These are phyloP conservation scores for Calamus simplicifolius DNA, from an alignment of 176 grass and related monocot genomes.

Conservation along the genomic window DNA sequence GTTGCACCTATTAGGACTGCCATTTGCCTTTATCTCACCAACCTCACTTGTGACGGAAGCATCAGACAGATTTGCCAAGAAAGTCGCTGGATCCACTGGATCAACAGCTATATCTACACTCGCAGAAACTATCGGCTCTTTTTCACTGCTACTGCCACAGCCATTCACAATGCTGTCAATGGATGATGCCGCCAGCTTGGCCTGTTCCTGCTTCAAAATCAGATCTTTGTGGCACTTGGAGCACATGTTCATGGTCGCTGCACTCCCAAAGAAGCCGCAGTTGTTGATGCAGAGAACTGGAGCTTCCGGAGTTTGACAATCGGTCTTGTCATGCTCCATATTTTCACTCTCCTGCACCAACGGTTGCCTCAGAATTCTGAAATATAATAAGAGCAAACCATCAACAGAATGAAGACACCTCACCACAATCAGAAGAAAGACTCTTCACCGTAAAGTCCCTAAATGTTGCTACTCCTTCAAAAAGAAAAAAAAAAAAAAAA, in stretches of 20 bases:
- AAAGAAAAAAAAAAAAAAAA: too few species aligned
- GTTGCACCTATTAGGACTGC: constrained; percentile 61
- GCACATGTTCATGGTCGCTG: constrained; percentile 45
- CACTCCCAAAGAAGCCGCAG: constrained; percentile 61
- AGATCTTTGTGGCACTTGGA: constrained; percentile 50
- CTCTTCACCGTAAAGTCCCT: too few species aligned
- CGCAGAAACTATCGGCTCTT: constrained; percentile 25
- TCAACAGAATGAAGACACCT: too few species aligned
- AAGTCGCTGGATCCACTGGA: constrained; percentile 29
- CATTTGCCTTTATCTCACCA: constrained; percentile 44
- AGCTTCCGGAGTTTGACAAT: constrained; percentile 31
- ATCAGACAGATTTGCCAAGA: constrained; percentile 21
- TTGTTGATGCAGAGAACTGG: constrained; percentile 52
- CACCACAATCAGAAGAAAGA: too few species aligned
- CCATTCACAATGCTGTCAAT: constrained; percentile 78
- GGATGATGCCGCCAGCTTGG: constrained; percentile 54
- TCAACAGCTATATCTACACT: constrained; percentile 27
- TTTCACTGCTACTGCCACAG: constrained; percentile 16
- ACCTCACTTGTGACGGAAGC: constrained; percentile 11
- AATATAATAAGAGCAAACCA: too few species aligned
- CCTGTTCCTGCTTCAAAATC: background rate
- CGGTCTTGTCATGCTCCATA: constrained; percentile 39
- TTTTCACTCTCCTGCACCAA: too few species aligned
- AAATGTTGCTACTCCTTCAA: too few species aligned
- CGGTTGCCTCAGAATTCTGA: too few species aligned